Percentiles rank a stretch among this genome's conserved stretches.
phyloP scores from a whole-genome alignment of 148 eudicot genomes.

The Chenopodium suecicum region DNA sequence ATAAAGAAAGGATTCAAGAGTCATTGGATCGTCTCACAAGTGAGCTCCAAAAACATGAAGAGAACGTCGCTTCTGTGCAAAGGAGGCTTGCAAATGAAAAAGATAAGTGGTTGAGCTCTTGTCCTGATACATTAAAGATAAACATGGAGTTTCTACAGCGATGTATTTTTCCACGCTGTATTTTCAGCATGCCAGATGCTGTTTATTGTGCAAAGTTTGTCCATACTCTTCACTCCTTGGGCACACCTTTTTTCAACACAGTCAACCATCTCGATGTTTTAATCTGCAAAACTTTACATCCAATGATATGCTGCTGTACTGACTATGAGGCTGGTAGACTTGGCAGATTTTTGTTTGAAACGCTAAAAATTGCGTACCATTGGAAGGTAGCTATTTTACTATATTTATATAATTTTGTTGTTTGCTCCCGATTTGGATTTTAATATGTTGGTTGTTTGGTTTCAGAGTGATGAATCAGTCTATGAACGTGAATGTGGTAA shows the following conservation, averaged over 20 bases:
- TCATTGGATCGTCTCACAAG: slow-evolving; percentile 74
- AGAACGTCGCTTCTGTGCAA: slow-evolving; percentile 83
- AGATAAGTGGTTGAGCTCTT: slow-evolving; percentile 91
- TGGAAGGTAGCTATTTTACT: slow-evolving; percentile 72
- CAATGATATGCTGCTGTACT: slow-evolving; percentile 98
- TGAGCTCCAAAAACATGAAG: slow-evolving; percentile 86
- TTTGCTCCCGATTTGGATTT: not conserved
- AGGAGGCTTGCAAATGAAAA: slow-evolving; percentile 85
- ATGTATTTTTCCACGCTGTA: slow-evolving; percentile 96
- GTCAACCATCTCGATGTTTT: slow-evolving; percentile 97
- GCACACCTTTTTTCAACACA: slow-evolving; percentile 93
- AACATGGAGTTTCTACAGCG: slow-evolving; percentile 99
- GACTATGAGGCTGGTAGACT: slow-evolving; percentile 98
- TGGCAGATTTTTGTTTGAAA: slow-evolving; percentile 88
- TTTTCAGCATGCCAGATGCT: slow-evolving; percentile 97
- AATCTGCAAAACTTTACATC: slow-evolving; percentile 95
- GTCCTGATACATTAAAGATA: slow-evolving; percentile 94
- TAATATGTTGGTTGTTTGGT: slow-evolving; percentile 21
- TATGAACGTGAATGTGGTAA: slow-evolving; percentile 98
- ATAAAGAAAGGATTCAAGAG: slow-evolving; percentile 95
- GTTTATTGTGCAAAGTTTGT: slow-evolving; percentile 96
- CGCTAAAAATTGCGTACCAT: slow-evolving; percentile 79
- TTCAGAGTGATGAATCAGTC: slow-evolving; percentile 84
- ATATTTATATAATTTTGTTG: not conserved
- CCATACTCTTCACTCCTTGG: slow-evolving; percentile 90